Conservation (phyloP, 768 basidiomycete species). For the Tylopilus plumbeoviolaceoides region DNA sequence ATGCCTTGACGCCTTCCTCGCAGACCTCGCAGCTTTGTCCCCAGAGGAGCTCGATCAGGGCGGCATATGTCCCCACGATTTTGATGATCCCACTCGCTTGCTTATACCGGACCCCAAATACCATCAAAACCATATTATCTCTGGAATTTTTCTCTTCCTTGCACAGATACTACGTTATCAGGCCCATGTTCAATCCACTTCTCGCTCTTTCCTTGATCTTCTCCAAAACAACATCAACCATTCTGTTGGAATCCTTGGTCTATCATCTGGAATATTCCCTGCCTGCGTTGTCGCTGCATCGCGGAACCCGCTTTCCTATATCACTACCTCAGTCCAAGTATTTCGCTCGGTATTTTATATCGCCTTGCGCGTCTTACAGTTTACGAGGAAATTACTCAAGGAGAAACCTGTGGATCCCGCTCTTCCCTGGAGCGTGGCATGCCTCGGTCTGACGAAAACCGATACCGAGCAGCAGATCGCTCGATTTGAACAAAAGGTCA, state of each 20-base stretch:
- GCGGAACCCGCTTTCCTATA: constrained; percentile 35
- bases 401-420: constrained; percentile 18
- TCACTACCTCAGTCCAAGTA: constrained; percentile 41
- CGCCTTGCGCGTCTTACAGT: constrained; percentile 39
- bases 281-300: constrained; percentile 51
- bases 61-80: constrained; percentile 44
- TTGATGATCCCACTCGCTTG: constrained; percentile 37
- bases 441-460: constrained; percentile 31
- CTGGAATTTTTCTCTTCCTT: constrained; percentile 46
- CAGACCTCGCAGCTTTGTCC: constrained; percentile 47
- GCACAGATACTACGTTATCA: constrained; percentile 53
- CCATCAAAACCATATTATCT: constrained; percentile 44
- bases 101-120: constrained; percentile 37
- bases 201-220: constrained; percentile 23
- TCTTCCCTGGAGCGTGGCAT: constrained; percentile 45
- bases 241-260: constrained; percentile 41
- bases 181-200: constrained; percentile 32
- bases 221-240: constrained; percentile 34
- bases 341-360: constrained; percentile 54
- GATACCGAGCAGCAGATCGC: constrained; percentile 25
- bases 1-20: constrained; percentile 47
- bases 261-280: constrained; percentile 55
- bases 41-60: constrained; percentile 30
- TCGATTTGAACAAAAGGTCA: constrained; percentile 22
- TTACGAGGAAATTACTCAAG: constrained; percentile 23